Evolutionary conservation across 495 filamentous ascomycete species (phyloP), one percentile per base, ranked within the genome.

Genomic region (Massariosphaeria phaeospora): DNA sequence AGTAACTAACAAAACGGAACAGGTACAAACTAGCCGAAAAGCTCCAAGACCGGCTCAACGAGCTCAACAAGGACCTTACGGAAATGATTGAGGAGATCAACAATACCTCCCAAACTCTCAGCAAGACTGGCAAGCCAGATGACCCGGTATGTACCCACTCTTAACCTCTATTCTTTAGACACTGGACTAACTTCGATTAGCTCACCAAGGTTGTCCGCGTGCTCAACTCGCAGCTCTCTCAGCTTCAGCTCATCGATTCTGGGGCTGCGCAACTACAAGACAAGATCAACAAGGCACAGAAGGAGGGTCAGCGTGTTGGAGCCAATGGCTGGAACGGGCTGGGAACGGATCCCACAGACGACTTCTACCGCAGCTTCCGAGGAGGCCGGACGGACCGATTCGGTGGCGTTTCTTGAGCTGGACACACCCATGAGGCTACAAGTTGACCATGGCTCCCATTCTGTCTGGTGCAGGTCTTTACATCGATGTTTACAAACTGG

Each of bases 11-110:
- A 18, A 20, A n/a, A 39, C 13, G 15, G 2, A 48, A 54, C 49
- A 70, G 68, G 20, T 71, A 70, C 64, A 69, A 69, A 75, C 69
- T 91, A 21, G 93, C 93, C 10, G 91, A 96, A 75, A 89, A 86
- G 69, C 76, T 97, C 38, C 87, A 86, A 1, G 88, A 95, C 63
- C 79, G 83, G 46, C 69, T 97, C 63, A 88, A 89, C 35, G 86
- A 89, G 49, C 94, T 95, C 85, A 88, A 88, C 69, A 88, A 85
- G 68, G 89, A 95, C 68, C 73, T 97, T 44, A 78, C 78, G 34
- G 87, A 84, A 70, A 96, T 99, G 90, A 95, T 99, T 65, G 90
- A 95, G 65, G 93, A 96, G 70, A 93, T 97, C 65, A 99, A 99
- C 65, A 80, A 81, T 51, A 89, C 89, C 41, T 89, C 84, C 8